Evolutionary conservation across 2,329 filamentous ascomycete genomes (phyloP).

Genomic region (Alternaria dauci): DNA sequence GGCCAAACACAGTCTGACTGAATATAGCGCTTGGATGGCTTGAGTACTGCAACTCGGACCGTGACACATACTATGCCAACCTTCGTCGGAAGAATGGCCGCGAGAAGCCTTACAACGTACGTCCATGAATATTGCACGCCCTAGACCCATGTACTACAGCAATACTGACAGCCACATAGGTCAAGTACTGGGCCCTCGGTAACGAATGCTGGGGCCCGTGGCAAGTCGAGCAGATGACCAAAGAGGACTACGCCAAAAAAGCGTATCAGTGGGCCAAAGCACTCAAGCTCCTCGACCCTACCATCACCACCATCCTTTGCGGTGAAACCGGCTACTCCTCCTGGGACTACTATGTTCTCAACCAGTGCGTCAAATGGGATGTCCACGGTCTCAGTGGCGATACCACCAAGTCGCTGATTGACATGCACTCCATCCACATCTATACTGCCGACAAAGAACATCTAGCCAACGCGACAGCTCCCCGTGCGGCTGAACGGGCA

Average conservation of each 20-base stretch:
- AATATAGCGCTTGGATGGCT: conserved; percentile 73
- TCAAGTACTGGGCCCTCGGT: conserved; percentile 87
- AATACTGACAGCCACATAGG: conserved; percentile 21
- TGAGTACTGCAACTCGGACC: conserved; percentile 84
- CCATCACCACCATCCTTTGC: conserved; percentile 74
- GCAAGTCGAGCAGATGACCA: conserved; percentile 69
- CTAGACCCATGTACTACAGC: too few relatives aligned
- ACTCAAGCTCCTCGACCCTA: conserved; percentile 74
- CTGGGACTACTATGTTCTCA: conserved; percentile 79
- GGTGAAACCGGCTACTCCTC: conserved; percentile 72
- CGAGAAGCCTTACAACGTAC: conserved; percentile 75
- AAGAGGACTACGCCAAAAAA: conserved; percentile 73
- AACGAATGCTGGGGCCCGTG: conserved; percentile 64
- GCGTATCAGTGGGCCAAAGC: conserved; percentile 77
- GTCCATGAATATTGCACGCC: not conserved
- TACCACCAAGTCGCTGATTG: conserved; percentile 64
- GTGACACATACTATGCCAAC: conserved; percentile 83
- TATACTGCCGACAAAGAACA: conserved; percentile 70
- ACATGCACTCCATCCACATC: conserved; percentile 83
- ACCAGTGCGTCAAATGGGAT: conserved; percentile 68
- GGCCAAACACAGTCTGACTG: conserved; percentile 18
- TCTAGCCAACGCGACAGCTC: conserved; percentile 59
- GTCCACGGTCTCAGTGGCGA: conserved; percentile 60
- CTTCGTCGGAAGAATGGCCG: conserved; percentile 78
- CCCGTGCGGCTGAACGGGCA: conserved; percentile 74